phyloP scores from a whole-genome alignment of 129 eudicot species.

The Chrysanthemum seticuspe region DNA sequence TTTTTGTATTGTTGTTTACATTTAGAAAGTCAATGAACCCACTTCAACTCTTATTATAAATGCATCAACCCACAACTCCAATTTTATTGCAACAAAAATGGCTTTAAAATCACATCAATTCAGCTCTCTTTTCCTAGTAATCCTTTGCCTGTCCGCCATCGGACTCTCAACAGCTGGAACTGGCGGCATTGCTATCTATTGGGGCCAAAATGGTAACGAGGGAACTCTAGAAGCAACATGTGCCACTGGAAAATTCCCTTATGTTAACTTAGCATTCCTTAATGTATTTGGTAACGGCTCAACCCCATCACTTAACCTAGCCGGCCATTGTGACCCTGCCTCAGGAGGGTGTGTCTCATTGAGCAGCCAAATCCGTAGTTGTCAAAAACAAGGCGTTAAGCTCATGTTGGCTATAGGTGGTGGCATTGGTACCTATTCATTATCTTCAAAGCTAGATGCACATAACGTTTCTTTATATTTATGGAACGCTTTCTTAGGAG shows the following conservation, averaged over 20 bases:
- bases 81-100: conserved; percentile 38
- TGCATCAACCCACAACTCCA: conserved; percentile 13
- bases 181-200: conserved; percentile 76
- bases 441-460: conserved; percentile 60
- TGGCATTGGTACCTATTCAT: conserved; percentile 48
- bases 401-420: conserved; percentile 81
- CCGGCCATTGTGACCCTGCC: conserved; percentile 73
- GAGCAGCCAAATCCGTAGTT: conserved; percentile 36
- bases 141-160: conserved; percentile 19
- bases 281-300: conserved; percentile 59
- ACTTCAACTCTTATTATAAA: conserved; percentile 29
- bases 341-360: conserved; percentile 39
- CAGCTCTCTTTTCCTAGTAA: conserved; percentile 27
- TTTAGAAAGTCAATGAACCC: conserved; percentile 26
- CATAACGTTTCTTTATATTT: conserved; percentile 46
- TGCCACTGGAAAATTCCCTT: conserved; percentile 55
- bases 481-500: conserved; percentile 71
- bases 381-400: conserved; percentile 57
- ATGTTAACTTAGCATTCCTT: conserved; percentile 64
- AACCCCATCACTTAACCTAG: conserved; percentile 63
- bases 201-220: conserved; percentile 84
- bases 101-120: conserved; percentile 12
- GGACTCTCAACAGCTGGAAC: conserved; percentile 5
- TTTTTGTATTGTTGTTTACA: conserved; percentile 2
- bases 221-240: conserved; percentile 58